phyloP scores from a whole-genome alignment of 2,329 filamentous ascomycete genomes.

The Tricladium varicosporioides region DNA sequence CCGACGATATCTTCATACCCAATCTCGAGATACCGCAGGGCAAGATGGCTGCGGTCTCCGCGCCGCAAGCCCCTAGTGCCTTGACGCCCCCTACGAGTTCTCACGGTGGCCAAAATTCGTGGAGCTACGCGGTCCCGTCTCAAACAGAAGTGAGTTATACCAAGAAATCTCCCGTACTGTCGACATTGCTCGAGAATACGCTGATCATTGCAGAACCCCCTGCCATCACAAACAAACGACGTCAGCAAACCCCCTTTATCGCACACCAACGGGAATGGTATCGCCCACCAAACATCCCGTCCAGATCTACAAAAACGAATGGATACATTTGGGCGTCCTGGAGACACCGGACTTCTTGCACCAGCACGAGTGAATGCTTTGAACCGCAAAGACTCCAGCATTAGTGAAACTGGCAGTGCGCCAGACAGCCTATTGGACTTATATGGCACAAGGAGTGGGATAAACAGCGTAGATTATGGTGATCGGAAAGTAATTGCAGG shows the following conservation, averaged over 20 bases:
- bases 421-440: constrained; percentile 47
- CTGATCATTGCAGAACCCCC: constrained; percentile 13
- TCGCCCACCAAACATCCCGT: constrained; percentile 22
- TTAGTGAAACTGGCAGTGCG: constrained; percentile 41
- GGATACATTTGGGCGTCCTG: constrained; percentile 17
- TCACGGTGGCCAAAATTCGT: constrained; percentile 28
- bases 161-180: no score
- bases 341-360: constrained; percentile 31
- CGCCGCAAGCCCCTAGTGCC: constrained; percentile 33
- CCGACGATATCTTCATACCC: background rate
- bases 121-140: constrained; percentile 32
- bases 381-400: constrained; percentile 40
- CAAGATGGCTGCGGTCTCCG: constrained; percentile 36
- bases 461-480: constrained; percentile 29
- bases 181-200: background rate
- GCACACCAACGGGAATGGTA: constrained; percentile 24
- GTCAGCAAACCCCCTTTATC: constrained; percentile 20
- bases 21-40: constrained; percentile 15
- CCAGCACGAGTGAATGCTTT: constrained; percentile 37
- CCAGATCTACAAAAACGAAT: constrained; percentile 24
- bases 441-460: constrained; percentile 34
- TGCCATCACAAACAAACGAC: constrained; percentile 22
- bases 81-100: constrained; percentile 34
- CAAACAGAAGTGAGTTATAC: constrained; percentile 28
- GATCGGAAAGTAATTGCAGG: constrained; percentile 22